Evolutionary conservation across 2,329 filamentous ascomycete species (phyloP), one percentile per base, ranked within the genome.

Genomic region (Rhynchosporium secalis): DNA sequence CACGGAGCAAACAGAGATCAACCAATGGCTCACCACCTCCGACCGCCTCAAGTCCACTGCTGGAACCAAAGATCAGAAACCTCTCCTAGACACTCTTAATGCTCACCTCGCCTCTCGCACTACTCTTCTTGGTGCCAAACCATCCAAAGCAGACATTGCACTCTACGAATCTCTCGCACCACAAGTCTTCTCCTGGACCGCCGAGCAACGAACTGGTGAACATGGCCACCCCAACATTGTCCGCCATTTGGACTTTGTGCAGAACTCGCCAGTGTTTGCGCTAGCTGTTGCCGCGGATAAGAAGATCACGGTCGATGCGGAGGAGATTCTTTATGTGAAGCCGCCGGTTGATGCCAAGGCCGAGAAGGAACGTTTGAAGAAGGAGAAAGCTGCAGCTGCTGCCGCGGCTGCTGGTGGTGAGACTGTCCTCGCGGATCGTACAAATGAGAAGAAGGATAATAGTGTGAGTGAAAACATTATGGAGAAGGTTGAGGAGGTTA

Each of bases 281-380:
- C 81, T 96, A 64, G 83, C 84, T 65, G 79, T 96, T 68, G 80
- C 83, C 65, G 85, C 88, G 13, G 81, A 78, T 58, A 86, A 95
- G 73, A 96, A 95, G 82, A 79, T 97, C 72, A 79, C 79, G 69
- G 84, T 98, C 69, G 87, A 97, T 75, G 79, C 86, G 56, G 87
- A 92, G 71, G 89, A 93, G 70, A 85, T 98, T 63, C 83, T 91
- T 66, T 93, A 92, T 76, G 88, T 93, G 71, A 94, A 95, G 79
- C 94, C 94, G 70, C 90, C 90, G 26, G 86, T 94, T 65, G 92
- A 96, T 69, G 86, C 90, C 71, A 96, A 96, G 83, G 92, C 92
- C 61, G 94, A 97, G 83, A 97, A 97, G 82, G 93, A 97, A 83
- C 87, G 89, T 54, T 85, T 94, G 78, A 97, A 96, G 88, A 96